These are phyloP conservation scores for Fusarium devonianum DNA, from an alignment of 2,329 filamentous ascomycete genomes.

Conservation along the genomic window DNA sequence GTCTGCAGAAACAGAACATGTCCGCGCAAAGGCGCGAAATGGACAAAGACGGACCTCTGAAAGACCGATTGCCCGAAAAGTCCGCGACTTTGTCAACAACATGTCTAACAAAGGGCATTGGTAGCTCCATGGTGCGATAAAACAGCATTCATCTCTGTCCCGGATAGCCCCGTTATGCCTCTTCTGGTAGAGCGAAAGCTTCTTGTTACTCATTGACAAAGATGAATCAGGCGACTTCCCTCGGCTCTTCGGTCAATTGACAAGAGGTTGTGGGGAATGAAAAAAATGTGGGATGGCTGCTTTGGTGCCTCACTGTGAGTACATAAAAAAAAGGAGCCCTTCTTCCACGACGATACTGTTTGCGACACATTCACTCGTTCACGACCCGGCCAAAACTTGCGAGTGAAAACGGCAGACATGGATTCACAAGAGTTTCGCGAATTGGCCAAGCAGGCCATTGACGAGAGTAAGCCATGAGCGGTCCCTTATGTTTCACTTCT, in stretches of 20 bases:
- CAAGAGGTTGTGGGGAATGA: not conserved
- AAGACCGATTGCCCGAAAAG: not conserved
- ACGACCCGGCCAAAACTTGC: not conserved
- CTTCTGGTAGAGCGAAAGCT: too few species aligned
- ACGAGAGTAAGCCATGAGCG: conserved; percentile 73
- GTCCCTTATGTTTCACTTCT: not conserved
- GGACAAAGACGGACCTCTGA: too few species aligned
- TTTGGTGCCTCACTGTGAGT: not conserved
- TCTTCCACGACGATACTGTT: not conserved
- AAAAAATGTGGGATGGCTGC: not conserved
- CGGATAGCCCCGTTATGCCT: not conserved
- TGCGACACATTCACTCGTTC: not conserved
- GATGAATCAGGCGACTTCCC: too few species aligned
- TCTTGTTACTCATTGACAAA: too few species aligned
- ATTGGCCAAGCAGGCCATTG: conserved; percentile 79
- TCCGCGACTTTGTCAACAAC: not conserved
- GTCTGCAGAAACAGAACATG: too few species aligned
- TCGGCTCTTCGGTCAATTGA: not conserved
- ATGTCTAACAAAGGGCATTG: conserved; percentile 12
- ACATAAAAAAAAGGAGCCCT: not conserved
- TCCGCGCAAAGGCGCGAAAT: too few species aligned
- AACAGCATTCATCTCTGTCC: not conserved
- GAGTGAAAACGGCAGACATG: conserved; percentile 62
- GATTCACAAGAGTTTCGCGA: conserved; percentile 78
- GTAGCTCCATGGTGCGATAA: conserved; percentile 6